Conservation (phyloP, 1,284 basidiomycete genomes). For the Tylopilus sp. region DNA sequence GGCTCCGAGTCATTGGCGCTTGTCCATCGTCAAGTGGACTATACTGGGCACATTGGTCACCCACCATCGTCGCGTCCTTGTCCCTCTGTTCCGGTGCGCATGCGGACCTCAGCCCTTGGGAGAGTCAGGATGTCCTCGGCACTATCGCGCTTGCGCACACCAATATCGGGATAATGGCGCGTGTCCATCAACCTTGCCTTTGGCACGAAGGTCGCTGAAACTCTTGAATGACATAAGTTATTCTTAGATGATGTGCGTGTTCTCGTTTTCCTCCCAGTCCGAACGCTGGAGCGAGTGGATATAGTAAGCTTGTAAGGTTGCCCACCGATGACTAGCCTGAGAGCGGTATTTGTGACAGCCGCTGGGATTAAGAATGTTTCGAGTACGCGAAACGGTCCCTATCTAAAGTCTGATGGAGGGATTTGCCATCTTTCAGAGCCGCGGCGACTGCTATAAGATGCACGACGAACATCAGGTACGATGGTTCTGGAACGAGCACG, state of each 20-base stretch:
- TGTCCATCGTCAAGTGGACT: too few species aligned
- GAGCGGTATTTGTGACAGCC: constrained; percentile 52
- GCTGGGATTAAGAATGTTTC: constrained; percentile 66
- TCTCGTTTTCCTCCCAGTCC: background rate
- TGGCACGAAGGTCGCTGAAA: background rate
- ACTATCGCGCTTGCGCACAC: constrained; percentile 72
- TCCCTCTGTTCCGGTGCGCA: constrained; percentile 47
- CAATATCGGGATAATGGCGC: constrained; percentile 63
- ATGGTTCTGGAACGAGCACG: constrained; percentile 52
- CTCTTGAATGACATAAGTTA: constrained; percentile 49
- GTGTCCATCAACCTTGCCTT: constrained; percentile 1
- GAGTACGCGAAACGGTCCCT: constrained; percentile 45
- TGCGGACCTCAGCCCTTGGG: constrained; percentile 68
- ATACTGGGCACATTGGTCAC: too few species aligned
- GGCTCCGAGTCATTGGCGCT: too few species aligned
- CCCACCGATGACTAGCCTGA: constrained; percentile 58
- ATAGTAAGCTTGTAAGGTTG: constrained; percentile 68
- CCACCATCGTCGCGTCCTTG: background rate
- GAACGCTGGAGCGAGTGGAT: background rate
- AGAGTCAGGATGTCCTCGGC: constrained; percentile 72
- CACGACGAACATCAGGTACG: constrained; percentile 45
- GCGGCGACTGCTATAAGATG: constrained; percentile 58
- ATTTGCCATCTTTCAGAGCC: constrained; percentile 7
- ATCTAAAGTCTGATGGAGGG: background rate
- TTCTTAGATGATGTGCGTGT: constrained; percentile 52